A percentile compares a stretch with the other conserved stretches of the same genome.
Evolutionary conservation across 768 basidiomycete species (phyloP).

Genomic region (Hygrocybe coccinea): DNA sequence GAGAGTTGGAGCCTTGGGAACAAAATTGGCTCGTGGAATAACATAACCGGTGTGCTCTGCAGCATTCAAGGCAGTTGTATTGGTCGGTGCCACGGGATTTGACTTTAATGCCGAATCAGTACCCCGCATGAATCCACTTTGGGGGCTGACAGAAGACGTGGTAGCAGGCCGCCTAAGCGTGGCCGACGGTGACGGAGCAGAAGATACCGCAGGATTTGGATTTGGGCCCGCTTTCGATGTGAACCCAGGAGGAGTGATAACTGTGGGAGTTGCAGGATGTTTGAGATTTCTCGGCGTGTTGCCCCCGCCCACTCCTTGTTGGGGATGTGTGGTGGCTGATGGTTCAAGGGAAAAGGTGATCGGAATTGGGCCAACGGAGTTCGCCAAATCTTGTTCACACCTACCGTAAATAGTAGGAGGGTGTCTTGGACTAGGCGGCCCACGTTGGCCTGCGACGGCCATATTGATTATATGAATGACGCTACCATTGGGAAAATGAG

Average conservation of each 20-base stretch:
- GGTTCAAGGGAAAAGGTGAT: slow-evolving; percentile 59
- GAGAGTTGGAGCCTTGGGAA: slow-evolving; percentile 46
- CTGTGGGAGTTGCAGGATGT: neutral
- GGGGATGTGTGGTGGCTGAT: slow-evolving; percentile 16
- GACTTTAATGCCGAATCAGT: too few species aligned
- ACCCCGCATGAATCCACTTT: too few species aligned
- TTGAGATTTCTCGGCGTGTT: neutral
- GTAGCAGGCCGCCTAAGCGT: neutral
- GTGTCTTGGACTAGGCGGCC: slow-evolving; percentile 8
- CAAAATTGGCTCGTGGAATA: slow-evolving; percentile 60
- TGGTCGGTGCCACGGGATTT: neutral
- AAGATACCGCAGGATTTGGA: neutral
- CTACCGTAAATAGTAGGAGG: slow-evolving; percentile 60
- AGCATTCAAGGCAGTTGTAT: neutral
- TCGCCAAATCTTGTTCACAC: slow-evolving; percentile 46
- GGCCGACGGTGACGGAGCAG: neutral
- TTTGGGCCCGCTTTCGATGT: neutral
- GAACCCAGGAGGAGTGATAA: neutral
- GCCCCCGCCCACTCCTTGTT: neutral
- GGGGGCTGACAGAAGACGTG: neutral
- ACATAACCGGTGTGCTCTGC: slow-evolving; percentile 9
- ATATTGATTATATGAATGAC: slow-evolving; percentile 27
- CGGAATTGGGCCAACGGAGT: slow-evolving; percentile 52
- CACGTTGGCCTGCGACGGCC: slow-evolving; percentile 11
- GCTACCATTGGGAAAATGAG: slow-evolving; percentile 10